Evolutionary conservation across 2,329 filamentous ascomycete species (phyloP).

Genomic region (Rutstroemia sp.): DNA sequence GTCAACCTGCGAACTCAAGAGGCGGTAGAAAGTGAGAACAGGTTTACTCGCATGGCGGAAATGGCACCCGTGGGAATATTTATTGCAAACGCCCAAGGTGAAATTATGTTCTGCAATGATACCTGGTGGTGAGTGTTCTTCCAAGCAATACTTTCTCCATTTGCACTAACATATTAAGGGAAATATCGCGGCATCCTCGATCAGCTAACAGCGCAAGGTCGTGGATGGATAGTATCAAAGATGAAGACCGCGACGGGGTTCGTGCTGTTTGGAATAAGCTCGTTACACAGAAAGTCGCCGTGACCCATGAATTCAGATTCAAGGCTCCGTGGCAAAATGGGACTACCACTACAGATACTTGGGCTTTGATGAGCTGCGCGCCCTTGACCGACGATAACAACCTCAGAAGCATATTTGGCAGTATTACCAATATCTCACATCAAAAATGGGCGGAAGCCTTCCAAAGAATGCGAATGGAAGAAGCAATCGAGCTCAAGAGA

Average conservation of each 20-base stretch:
- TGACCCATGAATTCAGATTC: conserved; percentile 70
- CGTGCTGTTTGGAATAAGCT: conserved; percentile 55
- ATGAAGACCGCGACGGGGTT: conserved; percentile 55
- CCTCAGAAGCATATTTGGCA: conserved; percentile 70
- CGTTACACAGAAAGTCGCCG: conserved; percentile 51
- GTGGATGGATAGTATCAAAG: conserved; percentile 67
- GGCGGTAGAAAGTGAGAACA: conserved; percentile 61
- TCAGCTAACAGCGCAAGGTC: conserved; percentile 49
- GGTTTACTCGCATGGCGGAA: conserved; percentile 53
- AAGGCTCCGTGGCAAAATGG: conserved; percentile 57
- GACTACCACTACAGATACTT: conserved; percentile 59
- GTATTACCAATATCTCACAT: conserved; percentile 77
- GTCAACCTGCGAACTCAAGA: conserved; percentile 58
- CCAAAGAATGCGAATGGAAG: conserved; percentile 33
- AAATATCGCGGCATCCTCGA: conserved; percentile 60
- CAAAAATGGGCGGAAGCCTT: conserved; percentile 65
- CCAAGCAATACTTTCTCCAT: not conserved
- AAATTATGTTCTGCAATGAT: conserved; percentile 75
- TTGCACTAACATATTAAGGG: conserved; percentile 33
- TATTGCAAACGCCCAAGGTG: conserved; percentile 64
- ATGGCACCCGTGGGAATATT: conserved; percentile 53
- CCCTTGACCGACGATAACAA: conserved; percentile 61
- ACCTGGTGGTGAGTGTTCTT: conserved; percentile 44
- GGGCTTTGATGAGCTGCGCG: conserved; percentile 71
- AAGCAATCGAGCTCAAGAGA: conserved; percentile 51